These are phyloP conservation scores for Emergomyces pasteurianus DNA, from an alignment of 2,329 filamentous ascomycete genomes.

Conservation along the genomic window DNA sequence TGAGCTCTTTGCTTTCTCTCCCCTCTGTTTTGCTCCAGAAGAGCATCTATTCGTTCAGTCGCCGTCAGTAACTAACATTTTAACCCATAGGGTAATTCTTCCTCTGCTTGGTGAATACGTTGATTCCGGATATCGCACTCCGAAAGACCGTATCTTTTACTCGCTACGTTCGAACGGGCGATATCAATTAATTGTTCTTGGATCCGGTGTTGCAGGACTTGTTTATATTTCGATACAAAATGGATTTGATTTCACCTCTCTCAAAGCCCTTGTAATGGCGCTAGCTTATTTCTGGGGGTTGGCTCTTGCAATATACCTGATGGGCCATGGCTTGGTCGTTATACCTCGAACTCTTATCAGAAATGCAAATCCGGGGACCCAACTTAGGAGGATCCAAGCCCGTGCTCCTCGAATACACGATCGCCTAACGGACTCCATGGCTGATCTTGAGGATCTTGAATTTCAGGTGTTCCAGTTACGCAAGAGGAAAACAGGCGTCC, in stretches of 20 bases:
- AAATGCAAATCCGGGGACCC: constrained; percentile 63
- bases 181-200: constrained; percentile 73
- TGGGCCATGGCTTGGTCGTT: constrained; percentile 92
- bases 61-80: constrained; percentile 2
- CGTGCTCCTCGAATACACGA: constrained; percentile 76
- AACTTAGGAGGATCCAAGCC: constrained; percentile 62
- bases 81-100: constrained; percentile 62
- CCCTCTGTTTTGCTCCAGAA: neutral
- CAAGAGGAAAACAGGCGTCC: constrained; percentile 66
- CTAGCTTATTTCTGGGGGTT: constrained; percentile 90
- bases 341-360: constrained; percentile 73
- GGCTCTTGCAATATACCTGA: constrained; percentile 84
- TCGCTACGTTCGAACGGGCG: constrained; percentile 77
- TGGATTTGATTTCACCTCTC: constrained; percentile 56
- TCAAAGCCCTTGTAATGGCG: constrained; percentile 84
- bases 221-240: constrained; percentile 75
- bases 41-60: constrained; percentile 1
- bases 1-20: constrained; percentile 28
- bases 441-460: constrained; percentile 70
- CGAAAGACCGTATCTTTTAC: constrained; percentile 67
- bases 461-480: constrained; percentile 67
- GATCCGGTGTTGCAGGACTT: constrained; percentile 56
- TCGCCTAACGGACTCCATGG: constrained; percentile 71
- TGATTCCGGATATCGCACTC: constrained; percentile 84
- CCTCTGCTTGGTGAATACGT: constrained; percentile 89